A percentile compares a stretch with the other conserved stretches of the same genome.
phyloP scores from a whole-genome alignment of 2,329 filamentous ascomycete genomes.

The Nigrospora osmanthi region DNA sequence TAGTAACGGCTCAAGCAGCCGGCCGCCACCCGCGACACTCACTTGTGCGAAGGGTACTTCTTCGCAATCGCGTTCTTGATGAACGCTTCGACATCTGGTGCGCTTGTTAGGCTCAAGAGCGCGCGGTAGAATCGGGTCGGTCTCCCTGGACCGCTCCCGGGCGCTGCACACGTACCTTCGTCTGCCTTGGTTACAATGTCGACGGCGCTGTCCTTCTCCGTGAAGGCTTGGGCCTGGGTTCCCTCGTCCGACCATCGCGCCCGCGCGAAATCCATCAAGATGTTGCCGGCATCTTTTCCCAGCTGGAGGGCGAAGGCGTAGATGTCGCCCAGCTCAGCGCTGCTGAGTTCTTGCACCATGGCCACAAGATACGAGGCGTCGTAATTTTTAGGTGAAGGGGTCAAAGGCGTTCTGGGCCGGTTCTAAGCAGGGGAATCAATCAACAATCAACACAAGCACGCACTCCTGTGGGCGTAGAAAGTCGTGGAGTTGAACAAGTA shows the following conservation, averaged over 20 bases:
- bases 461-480: no score
- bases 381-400: no score
- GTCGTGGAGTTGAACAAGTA: no score
- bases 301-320: conserved; percentile 65
- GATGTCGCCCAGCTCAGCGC: conserved; percentile 51
- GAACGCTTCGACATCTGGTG: conserved; percentile 61
- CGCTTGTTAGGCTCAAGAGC: background rate
- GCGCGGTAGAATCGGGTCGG: background rate
- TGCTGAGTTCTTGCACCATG: conserved; percentile 16
- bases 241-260: conserved; percentile 37
- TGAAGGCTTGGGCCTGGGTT: conserved; percentile 26
- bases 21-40: conserved; percentile 17
- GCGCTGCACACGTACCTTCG: conserved; percentile 42
- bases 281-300: conserved; percentile 59
- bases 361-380: background rate
- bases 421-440: no score
- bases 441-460: no score
- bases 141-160: no score
- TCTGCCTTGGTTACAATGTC: conserved; percentile 75
- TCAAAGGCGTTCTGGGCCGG: no score
- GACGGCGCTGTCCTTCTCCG: conserved; percentile 68
- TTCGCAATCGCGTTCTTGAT: conserved; percentile 51
- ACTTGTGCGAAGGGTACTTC: conserved; percentile 61
- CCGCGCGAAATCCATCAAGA: conserved; percentile 58
- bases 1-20: background rate